Base-by-base conservation (phyloP, 106 monocot species). In the Dactylorhiza incarnata region DNA sequence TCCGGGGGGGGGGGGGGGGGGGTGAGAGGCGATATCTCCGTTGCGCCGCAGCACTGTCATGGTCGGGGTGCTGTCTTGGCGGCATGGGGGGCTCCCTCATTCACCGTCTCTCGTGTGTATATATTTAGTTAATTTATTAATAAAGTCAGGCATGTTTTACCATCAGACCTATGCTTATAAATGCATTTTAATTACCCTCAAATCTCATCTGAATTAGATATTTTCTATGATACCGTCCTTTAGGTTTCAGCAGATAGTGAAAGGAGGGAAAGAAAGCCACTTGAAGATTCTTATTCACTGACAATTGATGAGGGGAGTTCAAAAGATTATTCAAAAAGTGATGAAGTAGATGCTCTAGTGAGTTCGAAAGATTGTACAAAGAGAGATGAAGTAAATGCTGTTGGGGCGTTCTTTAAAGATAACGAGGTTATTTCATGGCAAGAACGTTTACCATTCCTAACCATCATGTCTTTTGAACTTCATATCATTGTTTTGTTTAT, bases 391-490 rank as follows among this genome's bases (percentile, higher is more conserved):
- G 11, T 65, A 72, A 72, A 81, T 79, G 19, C 50, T 74, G 49
- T 71, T 46, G 56, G 53, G 26, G 15, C 65, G 43, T 75, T 68
- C 48, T 67, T 62, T 58, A 75, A 78, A 72, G 72, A 83, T 44
- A 76, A 85, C 77, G 81, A 87, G 85, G 87, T 91, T 79, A 84
- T 75, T 79, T 19, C 73, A 76, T 74, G 61, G 80, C 85, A 87
- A 79, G 50, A 81, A 52, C 63, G 63, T 84, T 77, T 69, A 72
- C 53, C 54, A 80, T 65, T 77, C 8, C 25, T 23, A 23, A 9
- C 50, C n/a, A 16, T 10, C 15, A 16, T 44, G 76, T 65, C 13
- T 26, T 14, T 51, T 16, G 12, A 17, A 23, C 10, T 75, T 6
- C 12, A 1, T 15, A 68, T 16, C 62, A 61, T 37, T 51, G 37